Percentiles rank a stretch among this genome's conserved stretches.
Evolutionary conservation across 257 asterid genomes (phyloP).

Genomic region (Gentiana straminea): DNA sequence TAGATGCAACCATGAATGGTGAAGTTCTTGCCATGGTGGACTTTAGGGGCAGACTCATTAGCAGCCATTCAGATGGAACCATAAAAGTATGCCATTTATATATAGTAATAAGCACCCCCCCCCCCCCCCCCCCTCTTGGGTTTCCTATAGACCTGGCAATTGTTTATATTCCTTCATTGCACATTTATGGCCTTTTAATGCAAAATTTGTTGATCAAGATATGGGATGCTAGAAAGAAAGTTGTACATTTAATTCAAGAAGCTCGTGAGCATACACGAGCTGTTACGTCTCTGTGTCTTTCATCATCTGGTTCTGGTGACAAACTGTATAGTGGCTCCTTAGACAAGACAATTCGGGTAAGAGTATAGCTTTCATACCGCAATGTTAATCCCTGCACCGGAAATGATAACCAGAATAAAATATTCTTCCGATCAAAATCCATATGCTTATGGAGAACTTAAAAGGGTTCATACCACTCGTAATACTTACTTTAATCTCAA

Average conservation of each 20-base stretch:
- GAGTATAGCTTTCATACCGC: constrained; percentile 1
- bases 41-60: constrained; percentile 39
- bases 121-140: too few relatives aligned
- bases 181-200: neutral
- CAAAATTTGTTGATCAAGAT: constrained; percentile 27
- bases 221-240: constrained; percentile 59
- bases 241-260: constrained; percentile 59
- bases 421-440: too few relatives aligned
- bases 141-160: too few relatives aligned
- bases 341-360: constrained; percentile 74
- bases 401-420: too few relatives aligned
- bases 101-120: neutral
- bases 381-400: neutral
- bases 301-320: constrained; percentile 44
- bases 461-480: too few relatives aligned
- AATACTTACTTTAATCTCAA: too few relatives aligned
- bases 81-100: constrained; percentile 33
- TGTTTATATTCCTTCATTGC: too few relatives aligned
- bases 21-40: constrained; percentile 57
- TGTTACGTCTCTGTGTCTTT: constrained; percentile 50
- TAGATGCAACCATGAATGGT: constrained; percentile 57
- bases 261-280: constrained; percentile 63
- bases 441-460: too few relatives aligned
- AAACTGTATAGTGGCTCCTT: constrained; percentile 65
- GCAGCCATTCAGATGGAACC: constrained; percentile 79